Base-by-base conservation (phyloP, 1,284 basidiomycete genomes). In the Abortiporus biennis region DNA sequence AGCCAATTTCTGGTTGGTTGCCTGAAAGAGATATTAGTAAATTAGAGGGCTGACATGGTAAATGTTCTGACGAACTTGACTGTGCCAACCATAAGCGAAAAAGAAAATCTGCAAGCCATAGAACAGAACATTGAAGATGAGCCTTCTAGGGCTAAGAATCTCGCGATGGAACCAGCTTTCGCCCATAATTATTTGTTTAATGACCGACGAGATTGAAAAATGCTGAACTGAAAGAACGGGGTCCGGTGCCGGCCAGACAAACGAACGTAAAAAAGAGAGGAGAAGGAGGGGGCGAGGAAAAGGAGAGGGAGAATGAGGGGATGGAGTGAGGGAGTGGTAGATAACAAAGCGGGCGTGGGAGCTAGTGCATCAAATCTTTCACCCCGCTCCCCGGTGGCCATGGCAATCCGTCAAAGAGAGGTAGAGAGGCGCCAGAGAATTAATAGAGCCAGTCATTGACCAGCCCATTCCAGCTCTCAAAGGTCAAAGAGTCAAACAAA, bases 71-170 rank as follows among this genome's bases (percentile, higher is more conserved):
- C 66, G 30, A 51, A 80, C 86, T 74, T 89, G 88, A 59, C 75
- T 78, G 58, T 78, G 70, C 87, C 88, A 91, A 21, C 89, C 88
- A 61, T 87, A 82, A 2, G 65, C 80, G 53, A 90, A 91, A 55
- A 85, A 62, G 52, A 64, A 67, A 36, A 87, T 47, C 46, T 91
- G 87, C 3, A 74, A 54, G 42, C 85, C 83, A 54, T 90, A 87
- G 65, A 88, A 91, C 32, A 90, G 52, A 51, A 85, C 56, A 52
- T 87, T 87, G 67, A 89, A 87, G 45, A 69, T 58, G 48, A 87
- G 74, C 53, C 83, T 74, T 55, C 76, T 68, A 2, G 72, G 72
- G 22, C 56, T 64, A 43, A 84, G 67, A 50, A 88, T 75, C 64
- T 89, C 85, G 53, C 75, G 72, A 36, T 69, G 74, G 55, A 87